Evolutionary conservation across 75 land plant species (phyloP).

Genomic region (Larix kaempferi): DNA sequence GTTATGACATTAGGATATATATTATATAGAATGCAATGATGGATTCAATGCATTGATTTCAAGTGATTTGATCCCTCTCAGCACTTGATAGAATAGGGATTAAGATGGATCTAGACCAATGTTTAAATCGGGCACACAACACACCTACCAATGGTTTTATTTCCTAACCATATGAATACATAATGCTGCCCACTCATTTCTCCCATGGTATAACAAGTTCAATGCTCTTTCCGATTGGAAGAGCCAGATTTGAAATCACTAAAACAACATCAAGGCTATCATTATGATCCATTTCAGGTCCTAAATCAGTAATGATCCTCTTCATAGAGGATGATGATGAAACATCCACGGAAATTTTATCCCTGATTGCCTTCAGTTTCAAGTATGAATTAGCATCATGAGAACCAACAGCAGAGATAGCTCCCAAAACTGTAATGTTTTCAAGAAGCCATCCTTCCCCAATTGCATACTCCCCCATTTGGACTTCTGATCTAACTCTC

Average conservation of each 20-base stretch:
- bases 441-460: constrained; percentile 37
- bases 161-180: constrained; percentile 59
- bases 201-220: constrained; percentile 1
- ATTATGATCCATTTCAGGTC: neutral
- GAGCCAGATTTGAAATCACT: constrained; percentile 12
- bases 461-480: constrained; percentile 53
- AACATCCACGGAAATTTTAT: no score
- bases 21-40: no score
- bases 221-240: constrained; percentile 20
- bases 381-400: neutral
- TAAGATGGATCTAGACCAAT: no score
- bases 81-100: no score
- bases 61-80: no score
- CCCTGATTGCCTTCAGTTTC: neutral
- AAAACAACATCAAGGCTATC: neutral
- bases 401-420: neutral
- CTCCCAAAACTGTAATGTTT: constrained; percentile 59
- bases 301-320: neutral
- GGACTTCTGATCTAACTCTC: constrained; percentile 45
- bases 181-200: neutral
- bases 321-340: constrained; percentile 14
- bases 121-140: no score
- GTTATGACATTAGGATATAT: no score
- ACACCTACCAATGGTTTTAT: no score
- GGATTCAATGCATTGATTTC: no score